phyloP scores from a whole-genome alignment of 208 protist species.

The Trypanosoma cruzi region DNA sequence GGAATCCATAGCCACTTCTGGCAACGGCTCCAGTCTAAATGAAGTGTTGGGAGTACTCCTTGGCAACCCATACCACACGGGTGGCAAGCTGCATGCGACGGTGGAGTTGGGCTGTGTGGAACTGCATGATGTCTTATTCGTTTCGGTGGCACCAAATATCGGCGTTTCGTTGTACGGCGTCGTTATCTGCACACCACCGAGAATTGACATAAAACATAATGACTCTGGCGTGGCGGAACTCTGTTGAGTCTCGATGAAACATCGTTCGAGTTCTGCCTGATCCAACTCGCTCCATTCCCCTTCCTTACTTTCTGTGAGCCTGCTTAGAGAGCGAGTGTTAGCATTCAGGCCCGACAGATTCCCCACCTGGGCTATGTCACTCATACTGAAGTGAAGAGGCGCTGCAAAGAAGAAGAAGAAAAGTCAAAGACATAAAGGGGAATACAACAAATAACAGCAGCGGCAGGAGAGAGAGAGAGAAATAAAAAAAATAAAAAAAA shows the following conservation, averaged over 20 bases:
- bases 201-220: not conserved
- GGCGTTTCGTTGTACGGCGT: not conserved
- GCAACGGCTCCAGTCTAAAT: not conserved
- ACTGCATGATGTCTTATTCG: not conserved
- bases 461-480: conserved; percentile 18
- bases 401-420: conserved; percentile 3
- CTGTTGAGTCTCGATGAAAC: not conserved
- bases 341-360: not conserved
- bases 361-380: not conserved
- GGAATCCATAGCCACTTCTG: not conserved
- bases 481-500: conserved; percentile 6
- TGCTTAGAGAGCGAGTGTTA: not conserved
- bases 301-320: not conserved
- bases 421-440: not conserved
- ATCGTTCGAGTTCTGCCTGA: not conserved
- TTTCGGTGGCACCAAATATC: not conserved
- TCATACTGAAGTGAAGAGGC: not conserved
- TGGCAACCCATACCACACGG: not conserved
- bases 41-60: not conserved
- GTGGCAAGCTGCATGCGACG: not conserved
- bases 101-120: not conserved
- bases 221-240: not conserved
- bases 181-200: not conserved
- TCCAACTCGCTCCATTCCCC: not conserved
- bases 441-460: conserved; percentile 13